These are phyloP conservation scores for Pythium aquatile DNA, from an alignment of 352 stramenopile species.

Conservation along the genomic window DNA sequence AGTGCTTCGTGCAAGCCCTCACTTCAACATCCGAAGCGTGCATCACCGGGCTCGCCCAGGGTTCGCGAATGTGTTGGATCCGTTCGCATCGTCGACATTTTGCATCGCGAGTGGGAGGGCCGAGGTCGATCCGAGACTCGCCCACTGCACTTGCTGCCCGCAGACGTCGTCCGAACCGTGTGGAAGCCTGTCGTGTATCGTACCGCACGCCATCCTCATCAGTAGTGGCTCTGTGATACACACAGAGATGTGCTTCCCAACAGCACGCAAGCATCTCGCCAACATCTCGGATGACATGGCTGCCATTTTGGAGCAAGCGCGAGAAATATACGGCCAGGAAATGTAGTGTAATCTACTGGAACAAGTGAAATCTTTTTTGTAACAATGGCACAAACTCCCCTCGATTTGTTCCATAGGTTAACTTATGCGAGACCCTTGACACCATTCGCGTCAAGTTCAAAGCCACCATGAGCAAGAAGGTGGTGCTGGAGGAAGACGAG, in stretches of 20 bases:
- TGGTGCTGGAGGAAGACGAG: slow-evolving; percentile 79
- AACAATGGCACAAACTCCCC: slow-evolving; percentile 5
- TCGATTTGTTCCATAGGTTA: slow-evolving; percentile 2
- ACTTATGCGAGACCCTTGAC: slow-evolving; percentile 16
- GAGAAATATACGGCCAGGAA: slow-evolving; percentile 38
- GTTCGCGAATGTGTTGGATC: slow-evolving; percentile 24
- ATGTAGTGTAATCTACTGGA: slow-evolving; percentile 11
- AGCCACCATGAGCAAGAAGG: slow-evolving; percentile 34
- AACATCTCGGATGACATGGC: slow-evolving; percentile 37
- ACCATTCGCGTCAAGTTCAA: not conserved
- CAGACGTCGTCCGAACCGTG: slow-evolving; percentile 37
- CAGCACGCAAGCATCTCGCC: slow-evolving; percentile 18
- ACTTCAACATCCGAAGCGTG: slow-evolving; percentile 48
- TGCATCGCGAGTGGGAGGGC: not conserved
- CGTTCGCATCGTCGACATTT: slow-evolving; percentile 5
- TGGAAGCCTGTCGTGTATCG: slow-evolving; percentile 48
- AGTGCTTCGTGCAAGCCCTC: slow-evolving; percentile 32
- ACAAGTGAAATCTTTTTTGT: slow-evolving; percentile 5
- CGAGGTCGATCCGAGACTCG: slow-evolving; percentile 35
- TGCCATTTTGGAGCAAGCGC: slow-evolving; percentile 36
- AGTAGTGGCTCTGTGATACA: slow-evolving; percentile 22
- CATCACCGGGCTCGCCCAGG: slow-evolving; percentile 28
- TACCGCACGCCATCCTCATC: slow-evolving; percentile 57
- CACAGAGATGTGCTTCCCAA: slow-evolving; percentile 18
- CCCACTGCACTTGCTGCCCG: slow-evolving; percentile 39